Base-by-base conservation (phyloP, 768 basidiomycete species). In the Mycena pura region DNA sequence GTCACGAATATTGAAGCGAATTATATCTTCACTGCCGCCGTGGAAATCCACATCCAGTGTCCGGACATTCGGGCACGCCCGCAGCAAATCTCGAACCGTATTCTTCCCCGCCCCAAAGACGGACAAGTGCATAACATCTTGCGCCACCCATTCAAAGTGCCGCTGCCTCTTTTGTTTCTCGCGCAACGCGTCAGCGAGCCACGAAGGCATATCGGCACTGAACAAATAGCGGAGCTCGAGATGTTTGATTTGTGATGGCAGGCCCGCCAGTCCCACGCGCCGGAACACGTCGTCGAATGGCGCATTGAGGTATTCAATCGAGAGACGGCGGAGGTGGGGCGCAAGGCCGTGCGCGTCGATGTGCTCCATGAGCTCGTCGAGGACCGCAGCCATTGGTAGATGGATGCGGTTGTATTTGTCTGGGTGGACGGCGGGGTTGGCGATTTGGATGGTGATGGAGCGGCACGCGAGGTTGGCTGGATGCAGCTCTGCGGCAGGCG, bases 221-320 rank as follows among this genome's bases (percentile, higher is more conserved):
- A 61, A 61, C 0, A 53, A 5, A 27, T 41, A 64, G 4, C 29
- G 52, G 32, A 64, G 5, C 1, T 60, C 63, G n/a, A 60, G 43
- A 25, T 55, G 57, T 1, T 24, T 54, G n/a, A 60, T 28, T 21
- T 64, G 53, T 5, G 41, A 0, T 1, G 63, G 57, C 2, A 64
- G 54, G 6, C 47, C 47, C 0, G 53, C 52, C 38, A 51, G 34
- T 14, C 36, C 44, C 2, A 9, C 36, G 2, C 62, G 50, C 19
- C 17, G 25, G 49, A 64, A 64, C 11, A 60, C 17, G 31, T 64
- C 60, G 38, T 49, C 45, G 44, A 54, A 61, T 17, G n/a, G 31
- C 13, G 45, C 38, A 24, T 61, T 46, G 22, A 61, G 19, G 17
- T 61, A 61, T 13, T 61, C 52, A 36, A 61, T 27, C 27, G 24